phyloP scores from a whole-genome alignment of 257 asterid genomes.

The Nicotiana sylvestris region DNA sequence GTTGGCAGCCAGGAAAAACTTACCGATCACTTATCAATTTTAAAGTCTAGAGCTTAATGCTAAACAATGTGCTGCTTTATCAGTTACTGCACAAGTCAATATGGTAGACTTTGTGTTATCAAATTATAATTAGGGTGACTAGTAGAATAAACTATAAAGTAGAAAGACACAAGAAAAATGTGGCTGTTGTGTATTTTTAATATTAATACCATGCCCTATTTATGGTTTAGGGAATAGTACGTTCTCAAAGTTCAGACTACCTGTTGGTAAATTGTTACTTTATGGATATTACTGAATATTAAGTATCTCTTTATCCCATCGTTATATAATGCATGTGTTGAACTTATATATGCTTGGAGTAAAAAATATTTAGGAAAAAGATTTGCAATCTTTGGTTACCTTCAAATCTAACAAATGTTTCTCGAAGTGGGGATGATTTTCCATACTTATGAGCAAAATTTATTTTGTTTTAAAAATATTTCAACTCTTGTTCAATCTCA shows the following conservation, averaged over 20 bases:
- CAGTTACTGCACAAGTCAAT: not conserved
- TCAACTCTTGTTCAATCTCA: no score
- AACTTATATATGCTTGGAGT: no score
- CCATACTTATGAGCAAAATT: no score
- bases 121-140: not conserved
- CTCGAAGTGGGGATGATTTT: no score
- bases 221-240: not conserved
- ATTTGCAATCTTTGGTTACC: no score
- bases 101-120: not conserved
- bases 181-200: slow-evolving; percentile 9
- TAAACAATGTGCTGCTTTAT: not conserved
- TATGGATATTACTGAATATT: not conserved
- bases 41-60: not conserved
- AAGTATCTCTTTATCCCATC: no score
- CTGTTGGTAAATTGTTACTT: not conserved
- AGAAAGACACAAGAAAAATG: not conserved
- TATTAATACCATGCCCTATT: not conserved
- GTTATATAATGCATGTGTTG: no score
- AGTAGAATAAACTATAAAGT: not conserved
- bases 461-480: no score
- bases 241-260: not conserved
- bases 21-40: slow-evolving; percentile 69
- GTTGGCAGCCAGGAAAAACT: slow-evolving; percentile 51
- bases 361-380: no score
- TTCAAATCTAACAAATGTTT: no score